Conservation (phyloP, 2,329 filamentous ascomycete species). For the Cordyceps cateniannulata region DNA sequence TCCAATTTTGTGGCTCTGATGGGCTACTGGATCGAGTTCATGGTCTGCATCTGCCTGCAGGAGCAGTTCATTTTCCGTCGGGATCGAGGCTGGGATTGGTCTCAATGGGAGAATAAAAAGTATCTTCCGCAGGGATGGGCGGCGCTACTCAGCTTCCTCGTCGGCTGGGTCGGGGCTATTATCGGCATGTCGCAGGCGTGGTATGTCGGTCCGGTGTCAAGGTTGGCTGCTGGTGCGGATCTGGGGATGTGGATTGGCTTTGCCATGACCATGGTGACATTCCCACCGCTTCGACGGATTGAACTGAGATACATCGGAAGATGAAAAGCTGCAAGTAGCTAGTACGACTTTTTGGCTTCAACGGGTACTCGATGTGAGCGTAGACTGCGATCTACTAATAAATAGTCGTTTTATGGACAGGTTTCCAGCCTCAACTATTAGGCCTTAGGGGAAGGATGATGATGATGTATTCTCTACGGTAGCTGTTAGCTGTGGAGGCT, state of each 20-base stretch:
- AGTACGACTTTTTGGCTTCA: too few relatives aligned
- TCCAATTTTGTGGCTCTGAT: constrained; percentile 48
- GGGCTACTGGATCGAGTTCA: constrained; percentile 49
- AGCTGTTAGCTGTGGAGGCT: too few relatives aligned
- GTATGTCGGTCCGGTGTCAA: constrained; percentile 52
- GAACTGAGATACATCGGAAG: constrained; percentile 22
- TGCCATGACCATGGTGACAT: constrained; percentile 50
- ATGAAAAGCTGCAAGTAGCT: neutral
- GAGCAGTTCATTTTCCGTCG: constrained; percentile 40
- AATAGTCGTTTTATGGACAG: too few relatives aligned
- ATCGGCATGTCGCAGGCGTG: constrained; percentile 53
- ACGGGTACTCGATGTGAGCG: too few relatives aligned
- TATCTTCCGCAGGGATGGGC: constrained; percentile 38
- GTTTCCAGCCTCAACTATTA: too few relatives aligned
- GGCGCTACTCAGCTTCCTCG: constrained; percentile 36
- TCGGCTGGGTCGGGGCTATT: constrained; percentile 44
- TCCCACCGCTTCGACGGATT: constrained; percentile 22
- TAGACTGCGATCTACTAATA: too few relatives aligned
- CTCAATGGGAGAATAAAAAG: constrained; percentile 39
- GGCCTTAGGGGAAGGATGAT: too few relatives aligned
- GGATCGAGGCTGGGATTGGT: constrained; percentile 34
- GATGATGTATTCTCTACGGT: too few relatives aligned
- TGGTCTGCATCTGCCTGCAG: constrained; percentile 39
- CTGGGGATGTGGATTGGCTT: constrained; percentile 54
- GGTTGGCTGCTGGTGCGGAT: constrained; percentile 43